phyloP scores from a whole-genome alignment of 202 grass and related monocot genomes.

The Miscanthus sacchariflorus region DNA sequence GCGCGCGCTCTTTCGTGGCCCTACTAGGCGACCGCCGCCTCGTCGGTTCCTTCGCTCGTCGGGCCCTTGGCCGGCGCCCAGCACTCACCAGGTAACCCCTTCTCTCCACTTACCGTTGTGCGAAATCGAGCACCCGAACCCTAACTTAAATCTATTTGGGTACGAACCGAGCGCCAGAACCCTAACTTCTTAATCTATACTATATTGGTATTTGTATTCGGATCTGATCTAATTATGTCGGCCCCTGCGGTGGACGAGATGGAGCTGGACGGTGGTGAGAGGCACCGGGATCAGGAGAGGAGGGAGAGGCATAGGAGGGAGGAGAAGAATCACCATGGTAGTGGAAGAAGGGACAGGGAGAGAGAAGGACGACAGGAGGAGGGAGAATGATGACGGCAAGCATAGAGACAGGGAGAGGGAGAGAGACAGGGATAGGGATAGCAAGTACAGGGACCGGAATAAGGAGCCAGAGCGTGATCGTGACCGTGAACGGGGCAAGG shows the following conservation, averaged over 20 bases:
- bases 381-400: conserved; percentile 61
- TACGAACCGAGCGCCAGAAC: too few relatives aligned
- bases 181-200: not conserved
- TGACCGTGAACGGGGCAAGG: conserved; percentile 48
- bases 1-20: too few relatives aligned
- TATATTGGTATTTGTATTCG: not conserved
- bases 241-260: conserved; percentile 51
- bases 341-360: conserved; percentile 60
- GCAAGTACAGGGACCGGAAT: conserved; percentile 57
- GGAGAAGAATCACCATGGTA: conserved; percentile 58
- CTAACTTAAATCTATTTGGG: not conserved
- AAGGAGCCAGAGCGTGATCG: conserved; percentile 52
- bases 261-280: conserved; percentile 51
- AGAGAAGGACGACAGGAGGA: conserved; percentile 68
- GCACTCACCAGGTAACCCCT: not conserved
- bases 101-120: not conserved
- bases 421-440: conserved; percentile 58
- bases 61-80: too few relatives aligned
- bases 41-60: not conserved
- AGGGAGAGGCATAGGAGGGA: conserved; percentile 67
- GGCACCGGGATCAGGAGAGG: conserved; percentile 61
- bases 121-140: not conserved
- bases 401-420: conserved; percentile 56
- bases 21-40: too few relatives aligned
- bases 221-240: not conserved